phyloP scores from a whole-genome alignment of 1,139 yeast genomes.

The Kurtzmaniella quercitrusa region DNA sequence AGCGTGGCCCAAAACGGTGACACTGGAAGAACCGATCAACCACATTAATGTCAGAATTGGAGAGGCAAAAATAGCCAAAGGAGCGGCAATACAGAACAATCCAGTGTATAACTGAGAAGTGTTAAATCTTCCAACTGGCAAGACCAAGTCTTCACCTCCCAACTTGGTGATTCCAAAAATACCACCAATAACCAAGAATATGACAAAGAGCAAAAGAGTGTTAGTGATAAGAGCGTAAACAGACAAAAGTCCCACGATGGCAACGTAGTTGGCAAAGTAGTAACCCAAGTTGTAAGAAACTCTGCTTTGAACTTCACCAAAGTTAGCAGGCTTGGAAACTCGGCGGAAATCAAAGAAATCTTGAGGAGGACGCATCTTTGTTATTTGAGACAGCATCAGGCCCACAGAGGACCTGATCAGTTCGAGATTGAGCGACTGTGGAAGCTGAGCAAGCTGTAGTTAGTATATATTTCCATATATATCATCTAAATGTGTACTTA shows the following conservation, averaged over 20 bases:
- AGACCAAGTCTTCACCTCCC: conserved; percentile 73
- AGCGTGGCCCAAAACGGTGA: conserved; percentile 86
- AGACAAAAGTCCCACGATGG: conserved; percentile 65
- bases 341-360: conserved; percentile 92
- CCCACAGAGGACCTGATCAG: conserved; percentile 40
- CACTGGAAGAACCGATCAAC: conserved; percentile 94
- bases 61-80: conserved; percentile 88
- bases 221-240: conserved; percentile 69
- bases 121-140: conserved; percentile 66
- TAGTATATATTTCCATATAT: conserved; percentile 10
- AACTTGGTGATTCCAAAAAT: conserved; percentile 73
- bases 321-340: conserved; percentile 83
- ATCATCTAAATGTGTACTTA: background rate
- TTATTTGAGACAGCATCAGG: conserved; percentile 55
- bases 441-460: conserved; percentile 34
- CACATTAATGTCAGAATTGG: conserved; percentile 93
- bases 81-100: conserved; percentile 71
- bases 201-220: conserved; percentile 76
- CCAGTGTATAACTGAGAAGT: conserved; percentile 89
- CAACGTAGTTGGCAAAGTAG: conserved; percentile 82
- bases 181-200: conserved; percentile 65
- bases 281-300: conserved; percentile 82
- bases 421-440: conserved; percentile 51
- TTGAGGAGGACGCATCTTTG: conserved; percentile 82
- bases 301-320: conserved; percentile 86